Conservation (phyloP, 2,329 filamentous ascomycete species). For the Botrytis fragariae region DNA sequence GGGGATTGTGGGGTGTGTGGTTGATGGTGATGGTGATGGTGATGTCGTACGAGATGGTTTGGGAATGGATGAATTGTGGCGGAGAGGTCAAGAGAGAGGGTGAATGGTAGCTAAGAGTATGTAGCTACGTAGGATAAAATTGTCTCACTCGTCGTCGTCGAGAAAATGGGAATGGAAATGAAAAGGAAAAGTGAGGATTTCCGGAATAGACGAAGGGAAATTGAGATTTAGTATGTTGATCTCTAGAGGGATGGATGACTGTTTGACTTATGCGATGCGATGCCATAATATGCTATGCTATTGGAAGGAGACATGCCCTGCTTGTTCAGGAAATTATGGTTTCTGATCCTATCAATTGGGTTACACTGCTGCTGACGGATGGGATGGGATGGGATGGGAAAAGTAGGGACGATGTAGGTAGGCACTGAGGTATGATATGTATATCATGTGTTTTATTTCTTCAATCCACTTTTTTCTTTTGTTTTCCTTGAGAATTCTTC, state of each 20-base stretch:
- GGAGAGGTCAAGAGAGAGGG: background rate
- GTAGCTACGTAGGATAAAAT: no score
- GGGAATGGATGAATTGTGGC: background rate
- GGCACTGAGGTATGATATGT: background rate
- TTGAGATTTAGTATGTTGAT: background rate
- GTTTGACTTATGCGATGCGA: background rate
- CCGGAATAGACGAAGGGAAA: background rate
- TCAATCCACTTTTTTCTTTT: background rate
- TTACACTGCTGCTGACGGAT: background rate
- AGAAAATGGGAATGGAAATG: background rate
- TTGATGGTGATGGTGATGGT: background rate
- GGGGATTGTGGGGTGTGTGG: background rate
- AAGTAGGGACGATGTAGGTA: background rate
- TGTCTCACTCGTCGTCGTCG: background rate
- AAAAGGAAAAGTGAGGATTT: background rate
- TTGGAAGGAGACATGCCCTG: background rate
- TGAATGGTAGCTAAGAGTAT: background rate
- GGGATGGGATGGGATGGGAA: background rate
- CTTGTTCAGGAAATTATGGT: background rate
- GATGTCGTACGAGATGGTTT: background rate
- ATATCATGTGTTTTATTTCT: background rate
- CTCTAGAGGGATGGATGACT: background rate
- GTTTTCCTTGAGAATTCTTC: background rate
- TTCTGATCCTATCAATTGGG: background rate
- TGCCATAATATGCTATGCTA: background rate